These are phyloP conservation scores for Neurospora sp. DNA, from an alignment of 495 filamentous ascomycete species.

Conservation along the genomic window DNA sequence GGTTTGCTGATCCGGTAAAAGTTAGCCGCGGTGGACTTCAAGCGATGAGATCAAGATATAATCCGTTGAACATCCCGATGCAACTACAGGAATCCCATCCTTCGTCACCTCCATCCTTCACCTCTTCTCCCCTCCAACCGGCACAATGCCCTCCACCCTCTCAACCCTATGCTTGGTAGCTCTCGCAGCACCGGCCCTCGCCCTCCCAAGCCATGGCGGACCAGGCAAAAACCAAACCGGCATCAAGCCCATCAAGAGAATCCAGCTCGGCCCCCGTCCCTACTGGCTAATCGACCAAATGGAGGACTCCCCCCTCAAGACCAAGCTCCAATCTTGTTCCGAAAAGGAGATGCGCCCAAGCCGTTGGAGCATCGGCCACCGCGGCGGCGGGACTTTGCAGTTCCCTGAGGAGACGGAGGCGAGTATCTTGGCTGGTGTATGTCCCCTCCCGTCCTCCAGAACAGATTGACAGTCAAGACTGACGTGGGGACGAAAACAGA, in stretches of 20 bases:
- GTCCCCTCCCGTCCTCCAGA: neutral
- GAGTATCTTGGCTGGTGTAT: slow-evolving; percentile 38
- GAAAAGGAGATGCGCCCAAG: slow-evolving; percentile 31
- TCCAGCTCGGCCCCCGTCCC: slow-evolving; percentile 47
- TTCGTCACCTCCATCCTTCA: neutral
- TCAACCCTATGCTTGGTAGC: neutral
- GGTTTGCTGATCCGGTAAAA: neutral
- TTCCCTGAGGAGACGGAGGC: slow-evolving; percentile 52
- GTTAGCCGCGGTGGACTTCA: neutral
- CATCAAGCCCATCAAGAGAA: slow-evolving; percentile 19
- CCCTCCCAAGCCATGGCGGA: slow-evolving; percentile 8
- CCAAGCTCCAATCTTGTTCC: slow-evolving; percentile 41
- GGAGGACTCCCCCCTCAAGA: slow-evolving; percentile 46
- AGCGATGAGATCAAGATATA: neutral
- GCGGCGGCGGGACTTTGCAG: slow-evolving; percentile 46
- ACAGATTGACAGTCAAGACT: neutral
- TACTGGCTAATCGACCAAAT: slow-evolving; percentile 51
- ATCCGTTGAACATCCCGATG: neutral
- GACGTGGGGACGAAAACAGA: slow-evolving; percentile 5
- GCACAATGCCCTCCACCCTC: neutral
- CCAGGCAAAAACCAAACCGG: slow-evolving; percentile 8
- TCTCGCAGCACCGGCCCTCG: slow-evolving; percentile 10
- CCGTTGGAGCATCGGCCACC: slow-evolving; percentile 46
- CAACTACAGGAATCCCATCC: neutral
- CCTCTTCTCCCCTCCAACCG: neutral